Evolutionary conservation across 2,329 filamentous ascomycete genomes (phyloP).

Genomic region (Phyllosticta paracitricarpa): DNA sequence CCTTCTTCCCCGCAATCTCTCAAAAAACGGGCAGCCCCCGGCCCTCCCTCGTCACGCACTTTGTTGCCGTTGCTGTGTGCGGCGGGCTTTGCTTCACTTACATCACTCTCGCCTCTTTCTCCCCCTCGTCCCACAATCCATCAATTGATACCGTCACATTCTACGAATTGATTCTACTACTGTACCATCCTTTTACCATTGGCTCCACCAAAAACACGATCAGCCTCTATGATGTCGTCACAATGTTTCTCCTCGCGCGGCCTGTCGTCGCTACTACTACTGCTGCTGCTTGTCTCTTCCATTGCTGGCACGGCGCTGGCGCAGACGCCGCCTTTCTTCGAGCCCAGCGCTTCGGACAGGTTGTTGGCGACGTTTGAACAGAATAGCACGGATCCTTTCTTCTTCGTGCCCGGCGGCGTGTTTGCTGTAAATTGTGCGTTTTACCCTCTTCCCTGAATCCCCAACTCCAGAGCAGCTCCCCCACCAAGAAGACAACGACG

Average conservation of each 20-base stretch:
- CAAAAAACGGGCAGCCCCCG: too few species aligned
- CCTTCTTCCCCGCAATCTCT: too few species aligned
- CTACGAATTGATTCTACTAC: too few species aligned
- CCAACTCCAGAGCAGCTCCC: background rate
- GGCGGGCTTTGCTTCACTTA: too few species aligned
- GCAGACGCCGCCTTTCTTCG: constrained; percentile 5
- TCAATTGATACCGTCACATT: too few species aligned
- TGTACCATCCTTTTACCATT: background rate
- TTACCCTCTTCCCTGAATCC: background rate
- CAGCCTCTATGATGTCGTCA: background rate
- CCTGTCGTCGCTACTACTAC: background rate
- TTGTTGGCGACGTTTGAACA: constrained; percentile 3
- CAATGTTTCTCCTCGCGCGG: background rate
- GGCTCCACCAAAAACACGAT: background rate
- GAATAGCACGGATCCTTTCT: constrained; percentile 2
- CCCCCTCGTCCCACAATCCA: too few species aligned
- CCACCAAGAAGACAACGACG: background rate
- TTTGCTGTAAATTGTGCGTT: background rate
- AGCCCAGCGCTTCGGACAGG: background rate
- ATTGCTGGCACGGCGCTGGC: background rate
- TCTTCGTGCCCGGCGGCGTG: constrained; percentile 6
- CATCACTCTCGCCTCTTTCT: too few species aligned
- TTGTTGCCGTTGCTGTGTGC: too few species aligned
- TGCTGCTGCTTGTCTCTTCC: background rate
- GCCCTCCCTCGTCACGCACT: too few species aligned